Evolutionary conservation across 164 flowering plant genomes (phyloP), one percentile per base, ranked within the genome.

Genomic region (Buxus sempervirens): DNA sequence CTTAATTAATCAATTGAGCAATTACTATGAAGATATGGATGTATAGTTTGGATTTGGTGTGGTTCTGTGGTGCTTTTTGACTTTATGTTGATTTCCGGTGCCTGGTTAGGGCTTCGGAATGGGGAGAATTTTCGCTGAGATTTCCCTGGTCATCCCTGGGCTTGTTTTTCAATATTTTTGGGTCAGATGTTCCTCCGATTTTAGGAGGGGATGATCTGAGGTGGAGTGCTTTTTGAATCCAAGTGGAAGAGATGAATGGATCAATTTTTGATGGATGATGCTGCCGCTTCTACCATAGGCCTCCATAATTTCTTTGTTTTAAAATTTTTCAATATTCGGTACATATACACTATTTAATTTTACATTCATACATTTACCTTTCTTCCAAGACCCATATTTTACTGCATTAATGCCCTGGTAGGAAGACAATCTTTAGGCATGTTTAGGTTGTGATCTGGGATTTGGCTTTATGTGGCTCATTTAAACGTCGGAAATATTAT

Each of bases 31-130:
- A 70, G 59, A 59, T 69, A 23, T 69, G 75, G 64, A 62, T 77
- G 82, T 72, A 81, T 78, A 75, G 79, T 75, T 73, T 71, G 36
- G 70, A 65, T 60, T 72, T 76, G 73, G 63, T 54, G 70, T 80
- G 72, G 72, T 64, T 57, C 26, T 42, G 32, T 74, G 76, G 67
- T 71, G 45, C 56, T 26, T 42, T 45, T 45, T 45, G 14, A 10
- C 42, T 58, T 22, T 73, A 18, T 62, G 67, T 41, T 66, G 45
- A 41, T 75, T 68, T 75, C 38, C 66, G 54, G 63, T 72, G 69
- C 67, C 56, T 76, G 72, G 66, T 69, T 75, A 58, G 74, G 67
- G 42, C 65, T 64, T 41, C 54, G 67, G 62, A 54, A 54, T 54
- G 66, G 71, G 72, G 70, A 59, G 58, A 67, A 67, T 65, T 70